Base-by-base conservation (phyloP, 495 filamentous ascomycete genomes). In the Stereocaulon alpinum region DNA sequence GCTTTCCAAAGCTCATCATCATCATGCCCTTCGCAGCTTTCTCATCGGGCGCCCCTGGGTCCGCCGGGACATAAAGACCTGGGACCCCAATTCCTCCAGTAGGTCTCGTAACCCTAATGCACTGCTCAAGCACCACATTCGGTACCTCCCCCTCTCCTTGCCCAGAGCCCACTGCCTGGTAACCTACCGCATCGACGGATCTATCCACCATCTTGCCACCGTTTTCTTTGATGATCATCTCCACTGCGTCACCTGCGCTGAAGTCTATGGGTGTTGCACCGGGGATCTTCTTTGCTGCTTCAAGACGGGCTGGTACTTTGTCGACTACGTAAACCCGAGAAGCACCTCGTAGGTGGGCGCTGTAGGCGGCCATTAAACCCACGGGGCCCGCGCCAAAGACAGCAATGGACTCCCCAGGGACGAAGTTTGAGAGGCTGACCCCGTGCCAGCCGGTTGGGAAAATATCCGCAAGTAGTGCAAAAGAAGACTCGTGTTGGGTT, bases 391-490 rank as follows among this genome's bases (percentile, higher is more conserved):
- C 72, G 3, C 73, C 72, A 58, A 74, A 75, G 7, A 83, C 74
- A 0, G 78, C 80, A 30, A 83, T 74, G 27, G 65, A 74, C 50
- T 85, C 80, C 12, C 82, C 79, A 6, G 79, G 66, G 51, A 72
- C 48, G 70, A 83, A 83, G 18, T 78, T 76, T 11, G 76, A 74
- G 42, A 81, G 75, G 15, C 72, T 72, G 41, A 84, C 63, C 17
- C 77, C 80, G 57, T 81, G 78, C 80, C 81, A 84, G 37, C 79
- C 81, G 2, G 81, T 83, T 2, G 81, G 77, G 65, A 82, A 84
- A 56, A 84, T 82, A 61, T 84, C 80, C 52, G 76, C 74, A 3
- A 78, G 68, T 27, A 80, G 68, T 57, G 76, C 66, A 56, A 76
- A 79, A 56, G 77, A 75, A 0, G 68, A 63, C 65, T 79, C 76